Conservation (phyloP, 2,329 filamentous ascomycete species). For the Penicillium sclerotiorum region DNA sequence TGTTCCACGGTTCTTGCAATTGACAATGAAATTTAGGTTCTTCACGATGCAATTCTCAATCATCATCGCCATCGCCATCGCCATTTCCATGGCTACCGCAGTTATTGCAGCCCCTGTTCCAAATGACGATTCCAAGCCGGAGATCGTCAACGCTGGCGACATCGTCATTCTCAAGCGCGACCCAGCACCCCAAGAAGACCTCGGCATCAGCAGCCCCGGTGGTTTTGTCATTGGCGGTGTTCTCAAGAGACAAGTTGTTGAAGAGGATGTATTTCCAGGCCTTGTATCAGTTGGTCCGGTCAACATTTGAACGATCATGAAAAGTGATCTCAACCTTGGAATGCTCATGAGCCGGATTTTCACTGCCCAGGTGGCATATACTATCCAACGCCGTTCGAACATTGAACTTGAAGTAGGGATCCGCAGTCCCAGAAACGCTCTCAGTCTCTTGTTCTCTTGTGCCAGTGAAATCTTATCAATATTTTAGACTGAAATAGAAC, state of each 20-base stretch:
- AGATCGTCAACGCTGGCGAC: not conserved
- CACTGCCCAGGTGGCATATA: too few relatives aligned
- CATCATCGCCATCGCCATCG: not conserved
- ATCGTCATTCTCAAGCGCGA: not conserved
- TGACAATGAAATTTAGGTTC: not conserved
- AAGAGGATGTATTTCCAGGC: not conserved
- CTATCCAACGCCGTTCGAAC: too few relatives aligned
- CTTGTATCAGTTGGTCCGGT: not conserved
- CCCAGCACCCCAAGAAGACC: not conserved
- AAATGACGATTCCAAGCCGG: not conserved
- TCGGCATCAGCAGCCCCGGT: not conserved
- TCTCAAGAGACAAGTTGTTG: not conserved
- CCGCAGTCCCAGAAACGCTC: too few relatives aligned
- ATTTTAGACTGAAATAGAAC: too few relatives aligned
- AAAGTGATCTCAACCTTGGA: not conserved
- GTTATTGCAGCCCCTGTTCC: not conserved
- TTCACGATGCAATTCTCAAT: not conserved
- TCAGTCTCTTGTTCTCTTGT: too few relatives aligned
- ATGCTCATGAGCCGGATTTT: too few relatives aligned
- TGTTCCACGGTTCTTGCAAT: not conserved
- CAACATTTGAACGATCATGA: not conserved
- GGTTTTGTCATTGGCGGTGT: not conserved
- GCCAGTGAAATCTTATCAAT: too few relatives aligned
- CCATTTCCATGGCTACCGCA: not conserved
- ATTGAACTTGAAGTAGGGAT: too few relatives aligned